These are phyloP conservation scores for Starmera pachycereana DNA, from an alignment of 805 yeast genomes.

Conservation along the genomic window DNA sequence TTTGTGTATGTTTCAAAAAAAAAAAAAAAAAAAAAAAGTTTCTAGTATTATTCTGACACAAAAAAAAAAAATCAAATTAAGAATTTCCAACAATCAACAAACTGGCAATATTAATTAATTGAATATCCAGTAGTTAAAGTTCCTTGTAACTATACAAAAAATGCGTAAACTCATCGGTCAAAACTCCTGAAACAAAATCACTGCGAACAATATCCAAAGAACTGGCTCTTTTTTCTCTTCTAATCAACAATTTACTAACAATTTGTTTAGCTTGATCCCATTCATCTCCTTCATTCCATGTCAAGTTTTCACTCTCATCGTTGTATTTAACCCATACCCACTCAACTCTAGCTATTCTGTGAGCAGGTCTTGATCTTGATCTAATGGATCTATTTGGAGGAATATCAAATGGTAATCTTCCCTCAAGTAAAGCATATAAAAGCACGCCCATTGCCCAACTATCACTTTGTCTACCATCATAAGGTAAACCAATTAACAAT, in stretches of 20 bases:
- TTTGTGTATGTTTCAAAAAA: no score
- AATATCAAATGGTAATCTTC: conserved; percentile 85
- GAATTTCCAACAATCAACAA: no score
- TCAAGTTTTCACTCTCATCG: conserved; percentile 19
- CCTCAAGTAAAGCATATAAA: conserved; percentile 75
- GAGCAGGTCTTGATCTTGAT: conserved; percentile 55
- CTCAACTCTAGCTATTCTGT: conserved; percentile 83
- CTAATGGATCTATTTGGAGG: conserved; percentile 45
- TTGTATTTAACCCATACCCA: conserved; percentile 72
- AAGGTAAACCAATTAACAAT: conserved; percentile 76
- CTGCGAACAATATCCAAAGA: conserved; percentile 23
- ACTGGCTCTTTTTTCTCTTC: conserved; percentile 34
- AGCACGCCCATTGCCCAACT: conserved; percentile 94
- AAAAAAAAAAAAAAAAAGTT: no score
- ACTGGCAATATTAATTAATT: no score
- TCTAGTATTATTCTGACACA: no score
- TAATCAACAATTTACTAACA: conserved; percentile 39
- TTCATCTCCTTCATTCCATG: conserved; percentile 12
- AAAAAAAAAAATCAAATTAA: no score
- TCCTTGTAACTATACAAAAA: no score
- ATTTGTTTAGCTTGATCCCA: conserved; percentile 39
- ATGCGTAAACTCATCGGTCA: background rate
- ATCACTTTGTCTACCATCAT: conserved; percentile 87
- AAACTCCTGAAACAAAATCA: conserved; percentile 23
- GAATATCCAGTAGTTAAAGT: no score